Base-by-base conservation (phyloP, 441 rosid genomes). In the Arabidopsis hybrid region DNA sequence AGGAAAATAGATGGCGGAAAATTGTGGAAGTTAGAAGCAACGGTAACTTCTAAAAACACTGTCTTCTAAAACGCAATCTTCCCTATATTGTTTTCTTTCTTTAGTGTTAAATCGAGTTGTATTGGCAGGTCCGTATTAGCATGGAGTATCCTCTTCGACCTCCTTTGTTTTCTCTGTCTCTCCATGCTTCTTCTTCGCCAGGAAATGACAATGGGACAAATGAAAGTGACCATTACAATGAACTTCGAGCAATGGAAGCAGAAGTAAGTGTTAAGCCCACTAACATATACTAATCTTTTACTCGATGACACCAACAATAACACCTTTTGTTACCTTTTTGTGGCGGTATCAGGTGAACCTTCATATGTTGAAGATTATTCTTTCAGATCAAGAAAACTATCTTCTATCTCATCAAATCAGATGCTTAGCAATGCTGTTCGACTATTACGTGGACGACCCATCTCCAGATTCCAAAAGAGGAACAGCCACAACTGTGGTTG, bases 141-240 rank as follows among this genome's bases (percentile, higher is more conserved):
- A 82, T 79, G 88, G 99, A 95, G 85, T 91, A 89, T 83, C 99
- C 98, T 78, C 88, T 91, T 29, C 85, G 97, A 78, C 96, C 98
- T 60, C 96, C 98, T 45, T 77, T 83, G 55, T 89, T 95, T 80
- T 70, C 82, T 50, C 13, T 95, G 78, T 83, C 79, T 77, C 85
- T 91, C 52, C 71, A 42, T 74, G 52, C 79, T 62, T 71, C 67
- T 60, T 47, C 71, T 49, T 65, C 62, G 29, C 62, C 65, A 38
- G 86, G 73, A 78, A 87, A 81, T 73, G 78, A 73, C 58, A 65
- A 65, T 29, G 80, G 73, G 45, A 77, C 68, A 42, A 77, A 75
- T 60, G 47, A 75, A 75, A 79, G 75, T 66, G 84, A 80, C 72
- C 80, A 85, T 85, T 87, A 80, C 78, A 91, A 92, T 73, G 91